Evolutionary conservation across 352 stramenopile species (phyloP).

Genomic region (Phytophthora pluvialis): DNA sequence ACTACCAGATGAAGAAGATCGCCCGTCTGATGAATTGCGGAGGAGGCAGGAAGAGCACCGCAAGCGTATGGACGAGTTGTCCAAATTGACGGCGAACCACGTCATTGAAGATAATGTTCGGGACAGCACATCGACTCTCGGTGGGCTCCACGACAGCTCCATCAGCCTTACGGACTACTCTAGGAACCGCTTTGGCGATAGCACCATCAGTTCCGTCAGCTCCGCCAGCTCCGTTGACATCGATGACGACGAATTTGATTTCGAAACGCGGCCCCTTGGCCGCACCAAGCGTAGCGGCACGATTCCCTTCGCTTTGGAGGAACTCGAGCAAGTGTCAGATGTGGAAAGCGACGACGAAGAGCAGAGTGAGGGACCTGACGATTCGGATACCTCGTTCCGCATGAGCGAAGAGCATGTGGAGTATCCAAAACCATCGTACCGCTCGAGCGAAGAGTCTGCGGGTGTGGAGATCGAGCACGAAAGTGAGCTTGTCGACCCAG

Average conservation of each 20-base stretch:
- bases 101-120: constrained; percentile 50
- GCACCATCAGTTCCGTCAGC: constrained; percentile 25
- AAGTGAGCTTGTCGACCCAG: neutral
- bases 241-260: constrained; percentile 50
- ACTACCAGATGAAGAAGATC: constrained; percentile 44
- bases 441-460: constrained; percentile 29
- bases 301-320: constrained; percentile 49
- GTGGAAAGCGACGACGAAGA: constrained; percentile 29
- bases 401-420: constrained; percentile 39
- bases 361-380: constrained; percentile 24
- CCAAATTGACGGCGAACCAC: constrained; percentile 40
- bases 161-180: constrained; percentile 35
- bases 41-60: constrained; percentile 58
- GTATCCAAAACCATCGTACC: constrained; percentile 6
- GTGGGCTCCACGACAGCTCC: constrained; percentile 49
- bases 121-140: constrained; percentile 50
- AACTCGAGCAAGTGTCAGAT: constrained; percentile 33
- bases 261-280: constrained; percentile 38
- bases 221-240: constrained; percentile 35
- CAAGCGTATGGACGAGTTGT: constrained; percentile 74
- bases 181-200: constrained; percentile 29
- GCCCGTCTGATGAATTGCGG: constrained; percentile 53
- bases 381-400: constrained; percentile 28
- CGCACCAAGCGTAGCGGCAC: constrained; percentile 61
- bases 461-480: neutral